Evolutionary conservation across 2,329 filamentous ascomycete species (phyloP).

Genomic region (Botryosphaeria dothidea): DNA sequence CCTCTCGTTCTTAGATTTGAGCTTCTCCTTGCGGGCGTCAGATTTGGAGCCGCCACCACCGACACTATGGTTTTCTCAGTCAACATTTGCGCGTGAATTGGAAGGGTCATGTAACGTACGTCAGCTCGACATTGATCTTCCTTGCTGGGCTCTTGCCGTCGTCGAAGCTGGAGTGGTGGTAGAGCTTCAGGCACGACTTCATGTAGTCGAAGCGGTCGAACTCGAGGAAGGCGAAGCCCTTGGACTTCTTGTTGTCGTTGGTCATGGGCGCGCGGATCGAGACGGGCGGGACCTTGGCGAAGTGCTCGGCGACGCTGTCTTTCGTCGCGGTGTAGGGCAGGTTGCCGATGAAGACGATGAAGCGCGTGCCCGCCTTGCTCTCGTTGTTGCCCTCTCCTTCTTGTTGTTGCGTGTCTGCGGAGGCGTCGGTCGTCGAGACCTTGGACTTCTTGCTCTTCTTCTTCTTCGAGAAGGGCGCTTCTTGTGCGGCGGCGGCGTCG

Average conservation of each 20-base stretch:
- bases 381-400: conserved; percentile 29
- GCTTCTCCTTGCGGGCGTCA: conserved; percentile 70
- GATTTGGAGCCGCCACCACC: conserved; percentile 86
- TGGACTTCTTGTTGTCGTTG: conserved; percentile 39
- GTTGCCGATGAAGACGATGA: conserved; percentile 86
- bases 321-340: conserved; percentile 81
- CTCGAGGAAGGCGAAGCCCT: conserved; percentile 65
- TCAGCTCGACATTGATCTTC: conserved; percentile 91
- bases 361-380: conserved; percentile 53
- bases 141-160: conserved; percentile 60
- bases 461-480: conserved; percentile 24
- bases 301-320: conserved; percentile 71
- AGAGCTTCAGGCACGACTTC: conserved; percentile 88
- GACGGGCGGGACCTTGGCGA: conserved; percentile 70
- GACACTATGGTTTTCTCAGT: conserved; percentile 56
- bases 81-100: not conserved
- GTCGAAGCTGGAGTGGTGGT: conserved; percentile 81
- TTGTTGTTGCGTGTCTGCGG: conserved; percentile 29
- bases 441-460: conserved; percentile 28
- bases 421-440: conserved; percentile 21
- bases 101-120: conserved; percentile 53
- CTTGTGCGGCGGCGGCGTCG: not conserved
- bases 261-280: conserved; percentile 59
- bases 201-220: conserved; percentile 84
- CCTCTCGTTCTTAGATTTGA: conserved; percentile 82